A percentile compares a stretch with the other conserved stretches of the same genome.
These are phyloP conservation scores for Discostella stelligeroides DNA, from an alignment of 108 stramenopile genomes.

Conservation along the genomic window DNA sequence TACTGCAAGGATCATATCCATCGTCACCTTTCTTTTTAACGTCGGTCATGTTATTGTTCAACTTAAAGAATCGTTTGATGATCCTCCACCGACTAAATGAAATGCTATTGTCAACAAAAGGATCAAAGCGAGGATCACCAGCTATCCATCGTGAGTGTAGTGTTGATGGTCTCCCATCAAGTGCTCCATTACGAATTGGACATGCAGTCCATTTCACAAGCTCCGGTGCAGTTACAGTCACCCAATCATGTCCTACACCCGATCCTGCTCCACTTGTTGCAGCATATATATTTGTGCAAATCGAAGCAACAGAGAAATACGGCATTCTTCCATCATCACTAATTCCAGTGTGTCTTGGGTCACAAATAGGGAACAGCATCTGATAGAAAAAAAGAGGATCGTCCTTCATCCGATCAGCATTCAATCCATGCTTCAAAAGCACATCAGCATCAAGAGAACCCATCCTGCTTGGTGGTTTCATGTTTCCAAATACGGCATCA, in stretches of 20 bases:
- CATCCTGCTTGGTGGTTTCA: neutral
- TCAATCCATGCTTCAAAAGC: no score
- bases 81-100: neutral
- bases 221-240: neutral
- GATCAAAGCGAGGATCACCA: neutral
- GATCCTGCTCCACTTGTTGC: no score
- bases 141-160: neutral
- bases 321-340: slow-evolving; percentile 7
- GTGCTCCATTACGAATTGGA: slow-evolving; percentile 6
- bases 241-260: no score
- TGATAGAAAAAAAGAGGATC: slow-evolving; percentile 25
- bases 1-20: no score
- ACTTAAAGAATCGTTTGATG: slow-evolving; percentile 15
- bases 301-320: neutral
- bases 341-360: slow-evolving; percentile 7
- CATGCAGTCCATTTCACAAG: neutral
- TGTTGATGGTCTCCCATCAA: neutral
- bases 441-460: neutral
- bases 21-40: neutral
- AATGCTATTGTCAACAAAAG: neutral
- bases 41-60: neutral
- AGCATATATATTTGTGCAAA: neutral
- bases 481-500: no score
- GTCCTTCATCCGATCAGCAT: neutral
- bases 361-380: no score